Base-by-base conservation (phyloP, 140 eudicot genomes). In the Oenanthe javanica region DNA sequence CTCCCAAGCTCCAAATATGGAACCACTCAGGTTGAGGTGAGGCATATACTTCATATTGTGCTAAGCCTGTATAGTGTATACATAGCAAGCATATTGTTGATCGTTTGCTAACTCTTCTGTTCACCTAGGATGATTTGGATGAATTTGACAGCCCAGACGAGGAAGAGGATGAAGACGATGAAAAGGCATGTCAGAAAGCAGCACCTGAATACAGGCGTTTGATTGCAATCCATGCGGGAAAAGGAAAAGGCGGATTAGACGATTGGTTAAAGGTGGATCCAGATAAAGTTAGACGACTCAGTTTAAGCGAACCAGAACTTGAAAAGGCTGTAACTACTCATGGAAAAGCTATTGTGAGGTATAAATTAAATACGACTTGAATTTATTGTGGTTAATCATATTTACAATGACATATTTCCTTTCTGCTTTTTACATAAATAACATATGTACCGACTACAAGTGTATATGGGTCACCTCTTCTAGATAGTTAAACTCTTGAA, bases 191-290 rank as follows among this genome's bases (percentile, higher is more conserved):
- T 79, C 87, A 90, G 79, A 76, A 79, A 70, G 85, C 78, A 82
- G 97, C 93, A 85, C 96, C 98, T 47, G 98, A 91, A 67, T 96
- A 96, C 79, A 87, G 78, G 87, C 89, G 81, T n/a, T 81, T 93
- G 84, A 96, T 96, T 80, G 99, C 94, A 55, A 96, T 96, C 82
- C 99, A 87, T 84, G 99, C 99, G 83, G 99, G 99, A 83, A 96
- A 96, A 84, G 98, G 98, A 36, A 93, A 96, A 85, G 99, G 99
- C 48, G 98, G 97, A 77, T 81, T 96, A 80, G 77, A 84, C 19
- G 98, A 87, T 52, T 94, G 98, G 94, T 79, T 96, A 80, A 91
- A 78, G 75, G 93, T 93, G 81, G 98, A 96, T 80, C 97, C 96
- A 73, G 85, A 96, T 76, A 93, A 93, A 88, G 97, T 96, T 78